Conservation (phyloP, 2,329 filamentous ascomycete genomes). For the Cladosporium halotolerans region DNA sequence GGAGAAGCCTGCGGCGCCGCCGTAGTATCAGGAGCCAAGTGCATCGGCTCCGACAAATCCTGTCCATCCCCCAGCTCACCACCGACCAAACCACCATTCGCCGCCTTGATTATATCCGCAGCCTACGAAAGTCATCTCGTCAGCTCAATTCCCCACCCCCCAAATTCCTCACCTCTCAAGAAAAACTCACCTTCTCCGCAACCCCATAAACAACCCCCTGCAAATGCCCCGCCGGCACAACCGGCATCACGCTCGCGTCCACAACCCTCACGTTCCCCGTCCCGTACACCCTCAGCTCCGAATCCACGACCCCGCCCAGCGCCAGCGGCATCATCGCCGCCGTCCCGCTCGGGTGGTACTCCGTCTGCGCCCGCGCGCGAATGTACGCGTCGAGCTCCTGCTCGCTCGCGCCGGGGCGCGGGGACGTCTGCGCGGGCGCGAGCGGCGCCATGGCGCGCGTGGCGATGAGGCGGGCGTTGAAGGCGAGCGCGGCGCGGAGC, state of each 20-base stretch:
- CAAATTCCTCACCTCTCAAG: not conserved
- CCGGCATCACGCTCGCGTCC: conserved; percentile 41
- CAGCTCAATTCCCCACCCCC: not conserved
- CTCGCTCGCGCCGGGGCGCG: conserved; percentile 24
- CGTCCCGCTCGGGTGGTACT: conserved; percentile 48
- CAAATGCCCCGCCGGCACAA: conserved; percentile 36
- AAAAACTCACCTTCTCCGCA: conserved; percentile 34
- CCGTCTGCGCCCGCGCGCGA: conserved; percentile 31
- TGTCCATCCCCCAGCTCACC: no score
- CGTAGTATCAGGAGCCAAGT: not conserved
- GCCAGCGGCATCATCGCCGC: conserved; percentile 45
- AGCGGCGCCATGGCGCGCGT: conserved; percentile 20
- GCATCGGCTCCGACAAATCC: no score
- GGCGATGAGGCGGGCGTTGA: conserved; percentile 24
- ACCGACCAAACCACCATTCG: not conserved
- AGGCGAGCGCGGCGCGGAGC: conserved; percentile 23
- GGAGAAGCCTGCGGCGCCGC: not conserved
- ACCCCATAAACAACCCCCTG: conserved; percentile 29
- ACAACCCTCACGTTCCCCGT: conserved; percentile 41
- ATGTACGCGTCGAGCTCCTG: conserved; percentile 25
- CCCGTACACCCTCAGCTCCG: conserved; percentile 39
- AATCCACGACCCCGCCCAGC: conserved; percentile 46
- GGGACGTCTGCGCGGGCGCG: conserved; percentile 19
- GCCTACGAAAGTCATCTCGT: conserved; percentile 28
- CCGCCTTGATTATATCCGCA: conserved; percentile 42